Percentiles rank a stretch among this genome's conserved stretches.
phyloP scores from a whole-genome alignment of 768 basidiomycete species.

The Lentinula sp. region DNA sequence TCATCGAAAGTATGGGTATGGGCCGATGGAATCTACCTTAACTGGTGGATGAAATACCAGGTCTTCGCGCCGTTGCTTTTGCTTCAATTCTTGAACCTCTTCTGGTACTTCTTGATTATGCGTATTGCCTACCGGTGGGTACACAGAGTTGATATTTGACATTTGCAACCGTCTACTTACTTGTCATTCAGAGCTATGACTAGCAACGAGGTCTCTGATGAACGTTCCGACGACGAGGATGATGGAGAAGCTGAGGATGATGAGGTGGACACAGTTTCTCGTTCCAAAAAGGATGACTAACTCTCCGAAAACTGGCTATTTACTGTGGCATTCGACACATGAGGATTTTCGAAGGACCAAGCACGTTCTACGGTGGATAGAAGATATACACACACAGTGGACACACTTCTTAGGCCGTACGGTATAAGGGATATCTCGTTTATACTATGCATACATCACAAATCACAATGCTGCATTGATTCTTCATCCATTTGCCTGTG shows the following conservation, averaged over 20 bases:
- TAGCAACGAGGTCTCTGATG: slow-evolving; percentile 37
- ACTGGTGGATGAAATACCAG: slow-evolving; percentile 62
- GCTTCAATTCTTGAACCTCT: slow-evolving; percentile 65
- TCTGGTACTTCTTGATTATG: slow-evolving; percentile 70
- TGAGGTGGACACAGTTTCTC: slow-evolving; percentile 3
- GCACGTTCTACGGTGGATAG: too few relatives aligned
- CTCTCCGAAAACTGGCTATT: too few relatives aligned
- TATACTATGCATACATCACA: too few relatives aligned
- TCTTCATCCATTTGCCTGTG: too few relatives aligned
- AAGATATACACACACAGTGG: too few relatives aligned
- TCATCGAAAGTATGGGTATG: slow-evolving; percentile 34
- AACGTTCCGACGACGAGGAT: slow-evolving; percentile 58
- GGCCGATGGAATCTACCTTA: slow-evolving; percentile 46
- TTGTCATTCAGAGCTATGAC: neutral
- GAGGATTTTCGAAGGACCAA: too few relatives aligned
- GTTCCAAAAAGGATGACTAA: neutral
- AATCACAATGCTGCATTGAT: too few relatives aligned
- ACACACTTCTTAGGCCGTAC: too few relatives aligned
- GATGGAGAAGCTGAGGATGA: slow-evolving; percentile 38
- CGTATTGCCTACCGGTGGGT: slow-evolving; percentile 34
- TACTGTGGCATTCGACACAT: too few relatives aligned
- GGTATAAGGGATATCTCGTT: too few relatives aligned
- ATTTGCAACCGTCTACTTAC: neutral
- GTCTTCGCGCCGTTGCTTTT: slow-evolving; percentile 54
- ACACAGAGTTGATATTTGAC: neutral